Evolutionary conservation across 2,329 filamentous ascomycete species (phyloP), one percentile per base, ranked within the genome.

Genomic region (Lasiodiplodia citricola): DNA sequence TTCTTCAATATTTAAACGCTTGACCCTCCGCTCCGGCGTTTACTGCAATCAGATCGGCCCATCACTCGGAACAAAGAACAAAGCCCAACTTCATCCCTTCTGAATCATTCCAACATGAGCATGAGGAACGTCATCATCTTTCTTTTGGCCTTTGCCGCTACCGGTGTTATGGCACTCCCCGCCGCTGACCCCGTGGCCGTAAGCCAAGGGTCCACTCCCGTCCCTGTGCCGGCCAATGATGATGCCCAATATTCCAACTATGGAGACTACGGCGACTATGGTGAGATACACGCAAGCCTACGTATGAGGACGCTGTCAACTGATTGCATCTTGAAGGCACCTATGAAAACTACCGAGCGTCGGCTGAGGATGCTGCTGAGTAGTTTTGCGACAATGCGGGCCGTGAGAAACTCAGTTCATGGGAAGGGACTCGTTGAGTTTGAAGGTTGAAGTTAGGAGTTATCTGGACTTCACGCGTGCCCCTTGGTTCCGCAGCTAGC

Each of bases 171-270:
- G 31, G 56, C 57, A 2, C 35, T 44, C 13, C 67, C 67, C 18
- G 58, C 51, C 21, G 50, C 54, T 11, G 44, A 55, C 13, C 54
- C 44, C 14, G 21, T 52, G 5, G 23, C 54, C 3, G 56, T 50
- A 16, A 55, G 28, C 16, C 37, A 44, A 5, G 28, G 4, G 28
- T 28, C 28, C 28, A 28, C 28, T 28, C 4, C 28, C 4, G 28
- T 28, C 18, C 35, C 54, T 4, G 51, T 47, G 38, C 50, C 66
- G 7, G 51, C 23, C 4, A 41, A 41, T 5, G 44, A 38, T 16
- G 23, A 56, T 28, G 28, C 62, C n/a, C 62, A 14, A 13, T 69
- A 69, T 16, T 44, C 23, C 13, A 38, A 67, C 31, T 69, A 69
- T 16, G 51, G 50, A n/a, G 62, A 44, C 10, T 69, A 69, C 23